Conservation (phyloP, 2,329 filamentous ascomycete species). For the Aspergillus uvarum region DNA sequence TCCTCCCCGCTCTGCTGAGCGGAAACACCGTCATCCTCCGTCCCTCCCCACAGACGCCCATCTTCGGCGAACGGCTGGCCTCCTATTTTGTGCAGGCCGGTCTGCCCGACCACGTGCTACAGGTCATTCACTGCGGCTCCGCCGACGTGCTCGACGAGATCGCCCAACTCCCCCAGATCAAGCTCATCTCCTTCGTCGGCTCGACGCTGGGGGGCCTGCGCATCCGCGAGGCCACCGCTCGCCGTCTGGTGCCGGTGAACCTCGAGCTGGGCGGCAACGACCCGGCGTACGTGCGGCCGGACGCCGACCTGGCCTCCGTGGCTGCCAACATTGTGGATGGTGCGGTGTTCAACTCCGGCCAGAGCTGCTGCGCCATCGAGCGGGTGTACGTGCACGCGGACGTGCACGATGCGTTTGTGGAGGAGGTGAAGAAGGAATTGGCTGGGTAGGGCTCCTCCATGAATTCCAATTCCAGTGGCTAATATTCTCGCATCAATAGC, state of each 20-base stretch:
- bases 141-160: slow-evolving; percentile 72
- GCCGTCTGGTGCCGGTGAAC: slow-evolving; percentile 77
- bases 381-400: slow-evolving; percentile 81
- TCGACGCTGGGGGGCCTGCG: slow-evolving; percentile 81
- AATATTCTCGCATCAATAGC: slow-evolving; percentile 12
- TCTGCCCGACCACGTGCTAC: slow-evolving; percentile 74
- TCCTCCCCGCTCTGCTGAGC: slow-evolving; percentile 81
- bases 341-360: slow-evolving; percentile 88
- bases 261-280: slow-evolving; percentile 92
- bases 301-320: slow-evolving; percentile 82
- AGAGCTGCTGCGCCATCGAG: slow-evolving; percentile 90
- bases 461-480: not conserved
- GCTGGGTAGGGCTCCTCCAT: slow-evolving; percentile 47
- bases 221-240: slow-evolving; percentile 76
- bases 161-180: slow-evolving; percentile 70
- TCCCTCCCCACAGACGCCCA: slow-evolving; percentile 88
- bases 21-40: slow-evolving; percentile 89
- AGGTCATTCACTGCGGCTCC: slow-evolving; percentile 83
- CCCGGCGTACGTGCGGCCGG: slow-evolving; percentile 77
- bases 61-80: slow-evolving; percentile 76
- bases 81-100: slow-evolving; percentile 75
- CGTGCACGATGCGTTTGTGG: slow-evolving; percentile 80
- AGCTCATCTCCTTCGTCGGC: slow-evolving; percentile 84
- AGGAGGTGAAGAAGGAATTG: slow-evolving; percentile 74
- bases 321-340: slow-evolving; percentile 91